These are phyloP conservation scores for Erodium maritimum DNA, from an alignment of 345 rosid genomes.

Conservation along the genomic window DNA sequence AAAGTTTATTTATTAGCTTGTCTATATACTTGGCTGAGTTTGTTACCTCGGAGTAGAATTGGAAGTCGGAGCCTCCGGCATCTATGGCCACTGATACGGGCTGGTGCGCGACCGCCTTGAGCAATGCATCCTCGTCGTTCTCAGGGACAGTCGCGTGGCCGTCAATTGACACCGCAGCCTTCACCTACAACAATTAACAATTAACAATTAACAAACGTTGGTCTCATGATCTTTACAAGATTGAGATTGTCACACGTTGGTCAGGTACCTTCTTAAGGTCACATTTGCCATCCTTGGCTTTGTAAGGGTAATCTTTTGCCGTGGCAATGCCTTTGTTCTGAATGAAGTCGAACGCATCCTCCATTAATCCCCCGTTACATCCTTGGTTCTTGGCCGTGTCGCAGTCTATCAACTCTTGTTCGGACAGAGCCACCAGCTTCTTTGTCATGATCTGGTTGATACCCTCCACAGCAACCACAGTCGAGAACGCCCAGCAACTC, in stretches of 20 bases:
- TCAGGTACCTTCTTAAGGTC: slow-evolving; percentile 19
- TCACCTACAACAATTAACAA: too few species aligned
- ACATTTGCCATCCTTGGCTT: slow-evolving; percentile 24
- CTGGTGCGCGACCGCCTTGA: slow-evolving; percentile 27
- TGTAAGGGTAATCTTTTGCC: slow-evolving; percentile 28
- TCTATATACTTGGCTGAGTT: too few species aligned
- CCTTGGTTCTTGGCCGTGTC: slow-evolving; percentile 34
- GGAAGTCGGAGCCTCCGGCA: slow-evolving; percentile 32
- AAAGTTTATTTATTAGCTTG: too few species aligned
- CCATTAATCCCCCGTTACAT: slow-evolving; percentile 42
- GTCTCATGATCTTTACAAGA: too few species aligned
- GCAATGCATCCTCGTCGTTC: slow-evolving; percentile 30
- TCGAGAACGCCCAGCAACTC: slow-evolving; percentile 49
- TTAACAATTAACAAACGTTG: too few species aligned
- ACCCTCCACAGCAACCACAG: slow-evolving; percentile 33
- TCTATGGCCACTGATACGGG: slow-evolving; percentile 37
- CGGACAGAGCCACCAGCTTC: slow-evolving; percentile 28
- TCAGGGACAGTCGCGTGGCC: slow-evolving; percentile 30
- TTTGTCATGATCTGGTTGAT: slow-evolving; percentile 27
- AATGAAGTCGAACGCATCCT: slow-evolving; percentile 29
- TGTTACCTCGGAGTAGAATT: slow-evolving; percentile 46
- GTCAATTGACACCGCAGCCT: slow-evolving; percentile 27
- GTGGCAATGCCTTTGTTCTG: slow-evolving; percentile 29
- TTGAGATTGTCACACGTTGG: too few species aligned
- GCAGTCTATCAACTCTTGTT: slow-evolving; percentile 37